phyloP scores from a whole-genome alignment of 169 alveolate genomes.

The Plasmodium berghei region DNA sequence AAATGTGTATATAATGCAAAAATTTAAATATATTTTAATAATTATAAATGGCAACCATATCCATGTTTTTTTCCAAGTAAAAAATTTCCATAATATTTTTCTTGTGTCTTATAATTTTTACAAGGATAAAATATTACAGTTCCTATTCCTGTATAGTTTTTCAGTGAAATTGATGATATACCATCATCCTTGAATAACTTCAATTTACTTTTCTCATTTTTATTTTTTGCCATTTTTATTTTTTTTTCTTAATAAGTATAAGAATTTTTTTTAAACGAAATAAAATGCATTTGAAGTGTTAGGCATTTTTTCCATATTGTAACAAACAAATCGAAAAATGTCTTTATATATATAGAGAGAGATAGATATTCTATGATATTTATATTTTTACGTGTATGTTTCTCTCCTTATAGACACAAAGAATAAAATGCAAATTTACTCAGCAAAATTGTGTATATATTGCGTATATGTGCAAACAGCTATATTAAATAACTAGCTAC shows the following conservation, averaged over 20 bases:
- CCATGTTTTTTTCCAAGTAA: slow-evolving; percentile 69
- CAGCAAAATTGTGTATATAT: no score
- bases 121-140: slow-evolving; percentile 37
- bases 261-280: neutral
- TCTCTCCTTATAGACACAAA: neutral
- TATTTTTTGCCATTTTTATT: slow-evolving; percentile 28
- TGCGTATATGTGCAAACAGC: neutral
- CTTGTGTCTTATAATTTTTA: slow-evolving; percentile 37
- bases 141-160: slow-evolving; percentile 60
- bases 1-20: neutral
- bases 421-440: neutral
- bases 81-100: slow-evolving; percentile 63
- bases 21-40: no score
- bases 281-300: neutral
- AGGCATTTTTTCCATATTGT: no score
- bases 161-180: slow-evolving; percentile 25
- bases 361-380: no score
- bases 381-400: neutral
- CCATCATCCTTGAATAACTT: slow-evolving; percentile 57
- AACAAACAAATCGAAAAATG: no score
- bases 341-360: no score
- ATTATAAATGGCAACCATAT: slow-evolving; percentile 25
- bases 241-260: neutral
- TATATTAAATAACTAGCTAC: neutral
- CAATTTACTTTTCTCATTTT: slow-evolving; percentile 7